A percentile compares a stretch with the other conserved stretches of the same genome.
phyloP scores from a whole-genome alignment of 1,139 yeast genomes.

The Meyerozyma athensensis region DNA sequence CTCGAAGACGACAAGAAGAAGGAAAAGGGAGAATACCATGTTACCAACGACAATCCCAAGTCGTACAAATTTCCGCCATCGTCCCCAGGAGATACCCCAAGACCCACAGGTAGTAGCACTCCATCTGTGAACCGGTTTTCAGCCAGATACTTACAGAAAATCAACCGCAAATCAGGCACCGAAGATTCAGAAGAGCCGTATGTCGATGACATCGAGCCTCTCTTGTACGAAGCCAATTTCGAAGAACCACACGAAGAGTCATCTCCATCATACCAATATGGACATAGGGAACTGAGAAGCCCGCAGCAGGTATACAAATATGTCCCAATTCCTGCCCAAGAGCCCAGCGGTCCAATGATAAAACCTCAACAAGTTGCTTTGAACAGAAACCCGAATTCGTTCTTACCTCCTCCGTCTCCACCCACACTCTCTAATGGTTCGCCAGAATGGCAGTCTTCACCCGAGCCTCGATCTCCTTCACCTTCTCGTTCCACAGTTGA shows the following conservation, averaged over 20 bases:
- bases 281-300: background rate
- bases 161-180: slow-evolving; percentile 16
- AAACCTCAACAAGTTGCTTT: slow-evolving; percentile 6
- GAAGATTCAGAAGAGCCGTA: slow-evolving; percentile 14
- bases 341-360: slow-evolving; percentile 19
- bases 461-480: slow-evolving; percentile 37
- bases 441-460: slow-evolving; percentile 37
- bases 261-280: slow-evolving; percentile 4
- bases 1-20: slow-evolving; percentile 12
- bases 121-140: slow-evolving; percentile 30
- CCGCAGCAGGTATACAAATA: slow-evolving; percentile 18
- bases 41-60: slow-evolving; percentile 36
- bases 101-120: slow-evolving; percentile 8
- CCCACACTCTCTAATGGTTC: slow-evolving; percentile 36
- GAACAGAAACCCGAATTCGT: slow-evolving; percentile 14
- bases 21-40: slow-evolving; percentile 30
- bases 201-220: slow-evolving; percentile 41
- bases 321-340: slow-evolving; percentile 41
- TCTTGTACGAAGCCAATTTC: slow-evolving; percentile 17
- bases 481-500: slow-evolving; percentile 6
- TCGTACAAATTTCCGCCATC: slow-evolving; percentile 49
- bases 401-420: slow-evolving; percentile 41
- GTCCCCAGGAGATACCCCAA: slow-evolving; percentile 9
- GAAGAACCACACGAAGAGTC: slow-evolving; percentile 6
- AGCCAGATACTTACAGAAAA: slow-evolving; percentile 41